Conservation (phyloP, 257 asterid genomes). For the Solanum arcanum region DNA sequence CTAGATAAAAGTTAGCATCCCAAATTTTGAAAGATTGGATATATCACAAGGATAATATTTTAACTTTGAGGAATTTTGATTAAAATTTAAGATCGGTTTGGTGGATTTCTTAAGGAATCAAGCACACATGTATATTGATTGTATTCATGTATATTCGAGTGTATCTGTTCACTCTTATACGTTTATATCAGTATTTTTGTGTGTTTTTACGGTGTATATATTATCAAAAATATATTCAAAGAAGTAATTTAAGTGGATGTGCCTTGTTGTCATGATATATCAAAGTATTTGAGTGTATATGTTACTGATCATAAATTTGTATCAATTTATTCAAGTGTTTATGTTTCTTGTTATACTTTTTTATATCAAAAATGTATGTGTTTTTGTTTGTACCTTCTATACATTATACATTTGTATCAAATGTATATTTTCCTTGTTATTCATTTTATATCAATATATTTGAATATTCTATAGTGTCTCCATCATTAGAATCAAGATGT, state of each 20-base stretch:
- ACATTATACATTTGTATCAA: no score
- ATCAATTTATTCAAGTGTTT: neutral
- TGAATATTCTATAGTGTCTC: neutral
- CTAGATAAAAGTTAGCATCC: neutral
- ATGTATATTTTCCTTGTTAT: neutral
- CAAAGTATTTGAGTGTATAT: no score
- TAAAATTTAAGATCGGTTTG: neutral
- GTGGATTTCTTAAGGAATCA: neutral
- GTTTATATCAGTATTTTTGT: neutral
- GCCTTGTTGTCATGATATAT: no score
- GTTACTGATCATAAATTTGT: no score
- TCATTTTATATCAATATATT: neutral
- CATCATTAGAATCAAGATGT: neutral
- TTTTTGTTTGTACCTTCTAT: neutral
- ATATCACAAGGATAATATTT: neutral
- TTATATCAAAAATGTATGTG: neutral
- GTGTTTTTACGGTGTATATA: no score
- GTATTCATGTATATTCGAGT: neutral
- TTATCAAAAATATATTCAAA: no score
- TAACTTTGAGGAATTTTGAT: no score
- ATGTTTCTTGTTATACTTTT: no score
- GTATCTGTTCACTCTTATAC: neutral
- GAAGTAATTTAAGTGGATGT: neutral
- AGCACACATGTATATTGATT: neutral
- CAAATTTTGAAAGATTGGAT: neutral